phyloP scores from a whole-genome alignment of 2,329 filamentous ascomycete genomes.

The Trichophyton benhamiae region DNA sequence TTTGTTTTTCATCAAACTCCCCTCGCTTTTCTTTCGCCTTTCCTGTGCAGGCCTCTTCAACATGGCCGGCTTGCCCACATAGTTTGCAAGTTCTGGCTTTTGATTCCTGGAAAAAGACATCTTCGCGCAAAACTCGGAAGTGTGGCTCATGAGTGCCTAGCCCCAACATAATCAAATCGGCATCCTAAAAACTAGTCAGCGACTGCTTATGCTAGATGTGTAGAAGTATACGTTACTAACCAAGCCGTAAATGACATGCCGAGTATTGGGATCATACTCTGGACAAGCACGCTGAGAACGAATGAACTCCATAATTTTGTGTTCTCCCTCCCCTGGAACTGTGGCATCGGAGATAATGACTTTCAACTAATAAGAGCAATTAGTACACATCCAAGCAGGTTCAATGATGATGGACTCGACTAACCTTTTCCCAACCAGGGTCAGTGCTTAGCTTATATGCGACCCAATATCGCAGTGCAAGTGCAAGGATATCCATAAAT shows the following conservation, averaged over 20 bases:
- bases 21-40: conserved; percentile 64
- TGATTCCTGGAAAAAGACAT: conserved; percentile 85
- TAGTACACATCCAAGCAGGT: conserved; percentile 13
- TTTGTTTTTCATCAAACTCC: conserved; percentile 71
- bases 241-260: conserved; percentile 93
- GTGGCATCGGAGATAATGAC: conserved; percentile 97
- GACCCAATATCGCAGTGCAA: conserved; percentile 88
- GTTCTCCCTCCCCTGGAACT: conserved; percentile 93
- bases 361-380: conserved; percentile 49
- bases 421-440: conserved; percentile 72
- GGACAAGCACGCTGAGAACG: conserved; percentile 83
- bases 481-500: conserved; percentile 93
- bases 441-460: conserved; percentile 97
- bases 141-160: conserved; percentile 94
- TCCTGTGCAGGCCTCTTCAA: conserved; percentile 73
- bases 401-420: conserved; percentile 6
- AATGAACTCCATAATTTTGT: conserved; percentile 99
- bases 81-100: conserved; percentile 72
- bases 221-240: conserved; percentile 18
- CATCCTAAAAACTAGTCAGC: conserved; percentile 45
- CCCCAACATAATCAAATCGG: conserved; percentile 96
- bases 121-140: conserved; percentile 90
- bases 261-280: conserved; percentile 89
- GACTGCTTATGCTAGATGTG: neutral
- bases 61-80: conserved; percentile 86